A percentile compares a stretch with the other conserved stretches of the same genome.
Evolutionary conservation across 805 yeast genomes (phyloP).

Genomic region (Clavispora vitiphila): DNA sequence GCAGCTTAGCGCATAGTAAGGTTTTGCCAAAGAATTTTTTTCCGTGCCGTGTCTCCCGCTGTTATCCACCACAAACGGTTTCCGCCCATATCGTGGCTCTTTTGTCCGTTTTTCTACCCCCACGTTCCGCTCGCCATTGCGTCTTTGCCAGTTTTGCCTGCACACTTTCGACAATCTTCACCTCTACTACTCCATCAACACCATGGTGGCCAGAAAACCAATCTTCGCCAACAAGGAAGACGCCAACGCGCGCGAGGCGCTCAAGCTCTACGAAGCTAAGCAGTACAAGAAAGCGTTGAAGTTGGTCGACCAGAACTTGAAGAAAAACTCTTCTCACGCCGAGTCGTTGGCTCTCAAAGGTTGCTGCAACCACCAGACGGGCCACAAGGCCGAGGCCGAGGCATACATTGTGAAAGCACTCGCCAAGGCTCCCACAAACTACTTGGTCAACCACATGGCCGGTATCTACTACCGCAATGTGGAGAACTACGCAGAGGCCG

Average conservation of each 20-base stretch:
- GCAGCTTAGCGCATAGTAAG: too few species aligned
- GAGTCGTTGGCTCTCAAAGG: constrained; percentile 87
- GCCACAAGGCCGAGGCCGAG: constrained; percentile 61
- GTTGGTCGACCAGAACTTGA: constrained; percentile 66
- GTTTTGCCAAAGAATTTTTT: too few species aligned
- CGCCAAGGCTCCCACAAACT: constrained; percentile 53
- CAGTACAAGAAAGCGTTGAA: constrained; percentile 85
- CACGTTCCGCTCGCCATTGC: too few species aligned
- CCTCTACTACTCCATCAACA: background rate
- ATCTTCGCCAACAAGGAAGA: constrained; percentile 58
- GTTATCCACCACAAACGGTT: too few species aligned
- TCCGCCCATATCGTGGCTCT: too few species aligned
- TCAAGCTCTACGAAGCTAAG: constrained; percentile 75
- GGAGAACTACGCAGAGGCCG: constrained; percentile 69
- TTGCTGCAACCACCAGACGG: constrained; percentile 52
- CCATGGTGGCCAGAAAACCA: constrained; percentile 20
- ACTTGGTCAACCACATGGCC: constrained; percentile 76
- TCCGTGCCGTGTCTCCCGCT: too few species aligned
- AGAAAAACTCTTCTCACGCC: constrained; percentile 70
- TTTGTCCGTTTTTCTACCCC: background rate
- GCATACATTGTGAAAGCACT: constrained; percentile 57
- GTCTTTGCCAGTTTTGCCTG: too few species aligned
- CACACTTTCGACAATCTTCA: background rate
- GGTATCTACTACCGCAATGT: constrained; percentile 77
- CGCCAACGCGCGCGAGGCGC: constrained; percentile 70